A percentile compares a stretch with the other conserved stretches of the same genome.
phyloP scores from a whole-genome alignment of 2,329 filamentous ascomycete genomes.

The Davidsoniella neocaledoniae region DNA sequence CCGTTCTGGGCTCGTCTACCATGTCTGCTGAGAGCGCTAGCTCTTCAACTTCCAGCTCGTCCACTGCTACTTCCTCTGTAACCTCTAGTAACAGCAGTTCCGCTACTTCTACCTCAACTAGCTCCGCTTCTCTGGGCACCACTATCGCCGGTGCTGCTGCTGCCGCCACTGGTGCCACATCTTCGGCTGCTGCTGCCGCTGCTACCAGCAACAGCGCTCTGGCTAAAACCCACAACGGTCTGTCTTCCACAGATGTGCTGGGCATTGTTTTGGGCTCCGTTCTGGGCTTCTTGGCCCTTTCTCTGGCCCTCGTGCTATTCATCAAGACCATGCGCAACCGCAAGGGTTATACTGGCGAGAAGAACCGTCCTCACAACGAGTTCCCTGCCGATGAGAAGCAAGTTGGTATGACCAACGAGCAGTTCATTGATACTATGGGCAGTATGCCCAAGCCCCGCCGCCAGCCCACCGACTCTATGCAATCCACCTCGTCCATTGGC shows the following conservation, averaged over 20 bases:
- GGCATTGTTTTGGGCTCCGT: slow-evolving; percentile 74
- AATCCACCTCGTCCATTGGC: slow-evolving; percentile 7
- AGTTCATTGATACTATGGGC: slow-evolving; percentile 12
- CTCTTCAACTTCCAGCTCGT: slow-evolving; percentile 18
- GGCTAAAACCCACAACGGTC: slow-evolving; percentile 6
- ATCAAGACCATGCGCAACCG: slow-evolving; percentile 20
- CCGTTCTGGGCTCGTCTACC: slow-evolving; percentile 36
- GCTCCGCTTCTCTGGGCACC: slow-evolving; percentile 17
- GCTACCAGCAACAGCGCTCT: slow-evolving; percentile 14
- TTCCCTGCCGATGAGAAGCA: slow-evolving; percentile 10
- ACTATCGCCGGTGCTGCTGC: slow-evolving; percentile 17
- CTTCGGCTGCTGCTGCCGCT: slow-evolving; percentile 18
- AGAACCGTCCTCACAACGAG: slow-evolving; percentile 3
- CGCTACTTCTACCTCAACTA: slow-evolving; percentile 14
- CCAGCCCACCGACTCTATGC: slow-evolving; percentile 5
- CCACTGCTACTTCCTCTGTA: slow-evolving; percentile 17
- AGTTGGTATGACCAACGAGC: slow-evolving; percentile 11
- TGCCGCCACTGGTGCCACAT: slow-evolving; percentile 16
- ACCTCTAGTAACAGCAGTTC: slow-evolving; percentile 17
- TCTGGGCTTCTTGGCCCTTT: slow-evolving; percentile 50
- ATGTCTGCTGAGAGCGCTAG: slow-evolving; percentile 19
- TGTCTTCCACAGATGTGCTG: slow-evolving; percentile 41
- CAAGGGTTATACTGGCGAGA: slow-evolving; percentile 12
- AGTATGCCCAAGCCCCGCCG: slow-evolving; percentile 28
- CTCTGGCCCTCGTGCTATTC: slow-evolving; percentile 52